Conservation (phyloP, 2,329 filamentous ascomycete species). For the Colletotrichum cuscutae region DNA sequence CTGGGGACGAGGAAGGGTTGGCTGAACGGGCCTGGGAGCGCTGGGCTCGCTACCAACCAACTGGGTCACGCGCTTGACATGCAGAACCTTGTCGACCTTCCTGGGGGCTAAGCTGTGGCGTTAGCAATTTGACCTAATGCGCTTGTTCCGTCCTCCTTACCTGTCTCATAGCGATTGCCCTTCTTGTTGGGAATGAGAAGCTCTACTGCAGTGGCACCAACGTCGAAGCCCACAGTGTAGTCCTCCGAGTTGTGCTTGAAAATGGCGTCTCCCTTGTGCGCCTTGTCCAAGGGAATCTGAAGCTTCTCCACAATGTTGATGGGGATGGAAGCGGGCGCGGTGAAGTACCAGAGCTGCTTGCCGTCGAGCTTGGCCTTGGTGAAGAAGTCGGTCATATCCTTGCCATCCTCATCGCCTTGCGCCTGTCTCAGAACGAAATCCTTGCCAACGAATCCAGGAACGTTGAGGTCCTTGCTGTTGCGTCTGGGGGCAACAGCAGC, state of each 20-base stretch:
- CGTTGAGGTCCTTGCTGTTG: constrained; percentile 44
- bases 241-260: constrained; percentile 72
- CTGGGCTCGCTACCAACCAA: constrained; percentile 55
- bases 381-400: constrained; percentile 65
- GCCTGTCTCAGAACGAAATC: constrained; percentile 66
- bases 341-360: constrained; percentile 86
- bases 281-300: constrained; percentile 67
- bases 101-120: constrained; percentile 42
- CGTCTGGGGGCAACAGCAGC: constrained; percentile 43
- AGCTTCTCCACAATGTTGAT: constrained; percentile 74
- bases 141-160: constrained; percentile 52
- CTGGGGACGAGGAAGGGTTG: constrained; percentile 68
- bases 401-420: constrained; percentile 49
- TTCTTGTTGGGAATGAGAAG: constrained; percentile 69
- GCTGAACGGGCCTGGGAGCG: constrained; percentile 52
- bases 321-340: constrained; percentile 75
- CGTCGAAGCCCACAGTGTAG: constrained; percentile 69
- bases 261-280: constrained; percentile 62
- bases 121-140: not conserved
- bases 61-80: constrained; percentile 71
- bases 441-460: constrained; percentile 58
- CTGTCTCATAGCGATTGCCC: constrained; percentile 62
- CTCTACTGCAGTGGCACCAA: constrained; percentile 63
- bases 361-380: constrained; percentile 68
- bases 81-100: constrained; percentile 68